phyloP scores from a whole-genome alignment of 306 rosid species.

The Malus sylvestris region DNA sequence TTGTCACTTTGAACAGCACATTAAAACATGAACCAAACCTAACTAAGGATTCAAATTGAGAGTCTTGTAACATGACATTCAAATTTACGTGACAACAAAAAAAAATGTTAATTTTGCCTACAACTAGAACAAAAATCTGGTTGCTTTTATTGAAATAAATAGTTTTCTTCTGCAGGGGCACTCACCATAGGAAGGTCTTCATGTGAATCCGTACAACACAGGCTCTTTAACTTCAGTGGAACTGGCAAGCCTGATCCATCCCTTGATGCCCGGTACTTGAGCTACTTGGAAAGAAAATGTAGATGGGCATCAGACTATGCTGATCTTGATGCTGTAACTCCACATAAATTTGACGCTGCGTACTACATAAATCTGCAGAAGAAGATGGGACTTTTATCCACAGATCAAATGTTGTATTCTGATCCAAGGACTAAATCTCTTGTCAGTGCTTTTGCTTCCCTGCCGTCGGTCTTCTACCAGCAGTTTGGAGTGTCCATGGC shows the following conservation, averaged over 20 bases:
- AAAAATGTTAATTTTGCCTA: not conserved
- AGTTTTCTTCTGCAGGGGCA: constrained; percentile 41
- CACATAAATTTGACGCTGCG: constrained; percentile 42
- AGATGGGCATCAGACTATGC: constrained; percentile 82
- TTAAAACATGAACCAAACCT: not conserved
- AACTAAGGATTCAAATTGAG: not conserved
- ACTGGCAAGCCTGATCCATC: constrained; percentile 60
- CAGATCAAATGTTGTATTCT: constrained; percentile 48
- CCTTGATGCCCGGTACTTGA: constrained; percentile 35
- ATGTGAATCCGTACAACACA: constrained; percentile 56
- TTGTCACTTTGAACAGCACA: not conserved
- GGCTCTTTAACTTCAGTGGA: constrained; percentile 51
- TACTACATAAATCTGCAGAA: constrained; percentile 49
- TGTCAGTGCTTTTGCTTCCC: constrained; percentile 36
- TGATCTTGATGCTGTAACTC: constrained; percentile 71
- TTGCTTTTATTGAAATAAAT: not conserved
- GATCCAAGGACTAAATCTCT: constrained; percentile 61
- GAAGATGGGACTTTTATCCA: constrained; percentile 56
- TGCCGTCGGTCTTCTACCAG: constrained; percentile 29
- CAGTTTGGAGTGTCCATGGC: constrained; percentile 77
- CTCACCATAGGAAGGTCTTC: constrained; percentile 80
- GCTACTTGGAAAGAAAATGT: constrained; percentile 67
- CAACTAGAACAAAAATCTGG: not conserved
- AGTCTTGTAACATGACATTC: not conserved
- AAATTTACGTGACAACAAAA: too few species aligned